Percentiles rank a stretch among this genome's conserved stretches.
Conservation (phyloP, 2,329 filamentous ascomycete species). For the Fusarium phyllophilum region DNA sequence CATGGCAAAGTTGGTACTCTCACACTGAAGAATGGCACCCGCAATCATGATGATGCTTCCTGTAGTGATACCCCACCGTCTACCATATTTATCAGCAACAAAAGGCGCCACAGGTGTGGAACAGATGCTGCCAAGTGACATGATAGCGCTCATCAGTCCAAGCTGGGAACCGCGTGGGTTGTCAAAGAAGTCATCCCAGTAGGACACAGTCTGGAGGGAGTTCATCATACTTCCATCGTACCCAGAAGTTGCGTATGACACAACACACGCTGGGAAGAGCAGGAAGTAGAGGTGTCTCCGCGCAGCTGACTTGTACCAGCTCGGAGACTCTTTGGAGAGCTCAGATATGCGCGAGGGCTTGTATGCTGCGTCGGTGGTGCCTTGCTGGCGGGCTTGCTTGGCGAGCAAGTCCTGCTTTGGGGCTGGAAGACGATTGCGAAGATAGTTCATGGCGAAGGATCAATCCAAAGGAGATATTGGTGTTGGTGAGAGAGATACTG, state of each 20-base stretch:
- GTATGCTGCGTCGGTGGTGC: slow-evolving; percentile 15
- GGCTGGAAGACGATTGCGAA: slow-evolving; percentile 6
- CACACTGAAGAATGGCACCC: slow-evolving; percentile 47
- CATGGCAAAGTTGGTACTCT: slow-evolving; percentile 54
- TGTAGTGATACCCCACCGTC: slow-evolving; percentile 46
- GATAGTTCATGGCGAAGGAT: background rate
- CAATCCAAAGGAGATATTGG: no score
- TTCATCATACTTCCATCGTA: slow-evolving; percentile 64
- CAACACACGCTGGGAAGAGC: slow-evolving; percentile 49
- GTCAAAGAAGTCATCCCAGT: slow-evolving; percentile 55
- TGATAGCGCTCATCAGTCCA: slow-evolving; percentile 53
- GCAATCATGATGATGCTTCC: slow-evolving; percentile 48
- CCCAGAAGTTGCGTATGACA: slow-evolving; percentile 50
- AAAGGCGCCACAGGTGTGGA: slow-evolving; percentile 45
- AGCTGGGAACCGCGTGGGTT: slow-evolving; percentile 47
- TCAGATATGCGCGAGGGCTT: slow-evolving; percentile 45
- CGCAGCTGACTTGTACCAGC: slow-evolving; percentile 47
- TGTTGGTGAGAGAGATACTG: no score
- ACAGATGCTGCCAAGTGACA: slow-evolving; percentile 59
- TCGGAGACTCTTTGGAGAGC: slow-evolving; percentile 38
- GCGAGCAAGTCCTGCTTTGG: slow-evolving; percentile 7
- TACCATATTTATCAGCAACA: slow-evolving; percentile 46
- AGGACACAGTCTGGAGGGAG: slow-evolving; percentile 55
- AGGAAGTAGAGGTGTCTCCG: slow-evolving; percentile 46
- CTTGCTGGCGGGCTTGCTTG: slow-evolving; percentile 30